These are phyloP conservation scores for Lactarius evosmus DNA, from an alignment of 768 basidiomycete genomes.

Conservation along the genomic window DNA sequence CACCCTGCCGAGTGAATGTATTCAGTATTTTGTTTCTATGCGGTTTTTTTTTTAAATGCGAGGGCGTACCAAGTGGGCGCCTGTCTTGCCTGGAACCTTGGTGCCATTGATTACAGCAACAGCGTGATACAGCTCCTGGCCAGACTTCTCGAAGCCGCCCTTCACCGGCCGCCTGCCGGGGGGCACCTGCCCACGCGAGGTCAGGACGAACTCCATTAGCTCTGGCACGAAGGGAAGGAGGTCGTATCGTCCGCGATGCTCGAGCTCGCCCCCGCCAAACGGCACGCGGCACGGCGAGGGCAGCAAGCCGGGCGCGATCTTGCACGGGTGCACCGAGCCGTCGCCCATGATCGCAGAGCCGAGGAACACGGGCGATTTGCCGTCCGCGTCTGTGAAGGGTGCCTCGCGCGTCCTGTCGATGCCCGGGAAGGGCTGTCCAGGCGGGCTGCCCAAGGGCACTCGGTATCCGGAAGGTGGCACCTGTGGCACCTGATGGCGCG, in stretches of 20 bases:
- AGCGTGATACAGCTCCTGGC: slow-evolving; percentile 66
- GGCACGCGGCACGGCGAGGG: slow-evolving; percentile 49
- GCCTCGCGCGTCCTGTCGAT: slow-evolving; percentile 45
- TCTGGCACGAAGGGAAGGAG: slow-evolving; percentile 63
- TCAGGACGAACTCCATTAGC: slow-evolving; percentile 73
- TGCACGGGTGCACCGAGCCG: slow-evolving; percentile 75
- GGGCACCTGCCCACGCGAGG: slow-evolving; percentile 60
- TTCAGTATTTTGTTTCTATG: slow-evolving; percentile 33
- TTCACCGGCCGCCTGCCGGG: slow-evolving; percentile 56
- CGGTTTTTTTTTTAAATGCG: too few relatives aligned
- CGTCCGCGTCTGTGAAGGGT: slow-evolving; percentile 55
- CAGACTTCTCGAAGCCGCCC: slow-evolving; percentile 73
- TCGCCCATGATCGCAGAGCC: slow-evolving; percentile 65
- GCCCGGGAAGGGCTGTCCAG: slow-evolving; percentile 44
- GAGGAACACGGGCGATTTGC: slow-evolving; percentile 57
- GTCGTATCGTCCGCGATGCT: slow-evolving; percentile 67
- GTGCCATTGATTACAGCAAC: slow-evolving; percentile 49
- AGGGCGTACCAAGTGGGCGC: slow-evolving; percentile 57
- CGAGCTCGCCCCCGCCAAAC: slow-evolving; percentile 58
- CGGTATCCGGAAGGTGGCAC: slow-evolving; percentile 67
- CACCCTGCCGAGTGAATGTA: slow-evolving; percentile 5
- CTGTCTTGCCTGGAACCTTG: slow-evolving; percentile 71
- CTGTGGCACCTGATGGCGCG: slow-evolving; percentile 10
- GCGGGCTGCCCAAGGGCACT: slow-evolving; percentile 48
- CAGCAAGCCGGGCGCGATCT: slow-evolving; percentile 62